phyloP scores from a whole-genome alignment of 495 filamentous ascomycete species.

The Neurospora sp. region DNA sequence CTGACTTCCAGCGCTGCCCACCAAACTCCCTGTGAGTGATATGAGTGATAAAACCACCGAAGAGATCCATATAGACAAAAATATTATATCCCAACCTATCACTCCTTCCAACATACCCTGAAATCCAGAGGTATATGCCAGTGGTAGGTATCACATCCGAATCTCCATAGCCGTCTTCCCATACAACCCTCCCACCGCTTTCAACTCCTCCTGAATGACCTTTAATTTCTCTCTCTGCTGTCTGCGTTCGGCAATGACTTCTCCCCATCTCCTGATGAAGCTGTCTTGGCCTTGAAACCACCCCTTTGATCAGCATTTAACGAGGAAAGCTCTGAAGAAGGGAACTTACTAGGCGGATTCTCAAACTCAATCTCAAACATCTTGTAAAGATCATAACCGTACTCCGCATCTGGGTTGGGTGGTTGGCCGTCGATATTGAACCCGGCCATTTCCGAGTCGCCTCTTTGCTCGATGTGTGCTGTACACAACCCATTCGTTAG shows the following conservation, averaged over 20 bases:
- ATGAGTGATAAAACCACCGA: neutral
- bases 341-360: slow-evolving; percentile 21
- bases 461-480: slow-evolving; percentile 16
- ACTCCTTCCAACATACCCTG: neutral
- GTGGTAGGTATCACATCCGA: neutral
- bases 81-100: neutral
- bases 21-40: neutral
- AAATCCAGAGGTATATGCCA: neutral
- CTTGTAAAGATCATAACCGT: slow-evolving; percentile 24
- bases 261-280: slow-evolving; percentile 26
- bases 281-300: slow-evolving; percentile 16
- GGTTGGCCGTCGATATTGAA: slow-evolving; percentile 21
- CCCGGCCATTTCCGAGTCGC: slow-evolving; percentile 17
- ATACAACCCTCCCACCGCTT: slow-evolving; percentile 8
- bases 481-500: neutral
- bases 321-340: neutral
- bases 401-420: slow-evolving; percentile 16
- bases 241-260: slow-evolving; percentile 23
- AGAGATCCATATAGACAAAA: neutral
- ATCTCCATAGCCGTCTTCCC: slow-evolving; percentile 20
- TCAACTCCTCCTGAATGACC: slow-evolving; percentile 25
- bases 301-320: neutral
- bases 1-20: neutral
- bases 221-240: slow-evolving; percentile 15
- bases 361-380: slow-evolving; percentile 31